Evolutionary conservation across 331 rosid genomes (phyloP).

Genomic region (Malus hybrid): DNA sequence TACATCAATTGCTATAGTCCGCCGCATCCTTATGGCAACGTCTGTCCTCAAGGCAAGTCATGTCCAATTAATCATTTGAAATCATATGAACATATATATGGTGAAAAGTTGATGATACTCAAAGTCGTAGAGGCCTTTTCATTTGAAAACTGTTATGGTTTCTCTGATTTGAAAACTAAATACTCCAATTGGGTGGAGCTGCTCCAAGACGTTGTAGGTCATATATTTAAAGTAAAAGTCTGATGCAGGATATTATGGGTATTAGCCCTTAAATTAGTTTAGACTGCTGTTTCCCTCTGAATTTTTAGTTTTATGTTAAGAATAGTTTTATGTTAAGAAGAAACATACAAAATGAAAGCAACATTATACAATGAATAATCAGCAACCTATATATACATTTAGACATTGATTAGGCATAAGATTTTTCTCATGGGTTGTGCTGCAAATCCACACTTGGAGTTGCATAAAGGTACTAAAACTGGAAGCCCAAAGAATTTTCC

Average conservation of each 20-base stretch:
- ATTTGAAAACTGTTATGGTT: not conserved
- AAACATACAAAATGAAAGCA: not conserved
- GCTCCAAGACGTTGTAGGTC: not conserved
- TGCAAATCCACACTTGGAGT: not conserved
- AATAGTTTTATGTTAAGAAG: not conserved
- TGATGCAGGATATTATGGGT: not conserved
- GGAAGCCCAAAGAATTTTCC: not conserved
- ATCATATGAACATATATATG: not conserved
- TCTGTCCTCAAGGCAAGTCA: slow-evolving; percentile 89
- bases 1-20: slow-evolving; percentile 89
- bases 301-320: not conserved
- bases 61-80: not conserved
- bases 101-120: not conserved
- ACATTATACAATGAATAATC: not conserved
- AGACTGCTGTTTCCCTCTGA: not conserved
- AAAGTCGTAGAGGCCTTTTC: not conserved
- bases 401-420: not conserved
- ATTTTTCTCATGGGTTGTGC: not conserved
- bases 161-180: not conserved
- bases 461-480: not conserved
- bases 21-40: slow-evolving; percentile 96
- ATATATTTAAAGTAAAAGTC: not conserved
- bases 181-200: not conserved
- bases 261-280: not conserved
- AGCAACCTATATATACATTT: not conserved